Evolutionary conservation across 495 filamentous ascomycete genomes (phyloP).

Genomic region (Parmelia sp.): DNA sequence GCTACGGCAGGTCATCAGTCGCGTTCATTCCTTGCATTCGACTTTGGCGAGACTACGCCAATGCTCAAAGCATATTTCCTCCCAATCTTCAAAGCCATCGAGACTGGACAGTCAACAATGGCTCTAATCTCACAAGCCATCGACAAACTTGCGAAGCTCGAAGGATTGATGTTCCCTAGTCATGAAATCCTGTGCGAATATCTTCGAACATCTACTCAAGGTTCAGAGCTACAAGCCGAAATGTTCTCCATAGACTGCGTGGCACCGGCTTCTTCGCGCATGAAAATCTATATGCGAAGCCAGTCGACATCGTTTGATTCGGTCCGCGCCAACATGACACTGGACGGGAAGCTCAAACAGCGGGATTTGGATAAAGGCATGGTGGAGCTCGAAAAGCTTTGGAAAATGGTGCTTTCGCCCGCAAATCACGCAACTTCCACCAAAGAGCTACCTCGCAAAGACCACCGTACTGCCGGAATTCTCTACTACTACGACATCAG

Average conservation of each 20-base stretch:
- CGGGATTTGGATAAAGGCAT: slow-evolving; percentile 17
- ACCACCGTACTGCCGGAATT: slow-evolving; percentile 36
- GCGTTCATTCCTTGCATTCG: slow-evolving; percentile 32
- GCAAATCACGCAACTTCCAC: slow-evolving; percentile 15
- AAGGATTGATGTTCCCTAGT: slow-evolving; percentile 12
- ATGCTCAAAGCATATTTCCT: slow-evolving; percentile 31
- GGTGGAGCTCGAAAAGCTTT: slow-evolving; percentile 23
- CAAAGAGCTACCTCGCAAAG: slow-evolving; percentile 8
- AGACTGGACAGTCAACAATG: slow-evolving; percentile 19
- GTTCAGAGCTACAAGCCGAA: slow-evolving; percentile 19
- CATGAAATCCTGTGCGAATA: slow-evolving; percentile 7
- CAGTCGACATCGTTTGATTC: slow-evolving; percentile 28
- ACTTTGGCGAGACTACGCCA: slow-evolving; percentile 19
- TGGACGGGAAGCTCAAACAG: slow-evolving; percentile 27
- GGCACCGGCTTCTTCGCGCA: slow-evolving; percentile 27
- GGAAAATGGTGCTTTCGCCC: slow-evolving; percentile 18
- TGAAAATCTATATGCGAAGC: slow-evolving; percentile 35
- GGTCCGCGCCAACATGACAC: slow-evolving; percentile 30
- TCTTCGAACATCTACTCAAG: slow-evolving; percentile 11
- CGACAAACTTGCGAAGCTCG: slow-evolving; percentile 14
- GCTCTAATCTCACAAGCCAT: slow-evolving; percentile 26
- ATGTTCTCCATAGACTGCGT: slow-evolving; percentile 35
- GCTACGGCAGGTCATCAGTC: slow-evolving; percentile 21
- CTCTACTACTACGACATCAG: slow-evolving; percentile 36
- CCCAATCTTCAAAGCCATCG: slow-evolving; percentile 24